These are phyloP conservation scores for Tylopilus balloui DNA, from an alignment of 768 basidiomycete genomes.

Conservation along the genomic window DNA sequence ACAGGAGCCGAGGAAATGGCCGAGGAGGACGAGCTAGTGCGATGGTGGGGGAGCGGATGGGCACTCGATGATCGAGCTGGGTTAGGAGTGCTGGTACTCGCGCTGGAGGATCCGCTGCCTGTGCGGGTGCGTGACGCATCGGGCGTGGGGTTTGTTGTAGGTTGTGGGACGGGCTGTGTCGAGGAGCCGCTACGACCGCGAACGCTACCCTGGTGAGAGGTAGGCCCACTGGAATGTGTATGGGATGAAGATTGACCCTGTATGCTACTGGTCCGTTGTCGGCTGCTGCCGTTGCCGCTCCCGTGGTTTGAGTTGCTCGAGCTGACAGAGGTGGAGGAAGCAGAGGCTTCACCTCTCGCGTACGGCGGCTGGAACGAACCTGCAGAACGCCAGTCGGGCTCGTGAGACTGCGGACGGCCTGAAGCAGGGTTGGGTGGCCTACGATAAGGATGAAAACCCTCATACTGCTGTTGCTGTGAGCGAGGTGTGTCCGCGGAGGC, in stretches of 20 bases:
- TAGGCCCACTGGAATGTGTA: slow-evolving; percentile 30
- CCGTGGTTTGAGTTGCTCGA: slow-evolving; percentile 44
- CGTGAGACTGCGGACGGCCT: slow-evolving; percentile 26
- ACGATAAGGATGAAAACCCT: slow-evolving; percentile 80
- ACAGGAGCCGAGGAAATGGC: slow-evolving; percentile 16
- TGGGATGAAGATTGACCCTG: slow-evolving; percentile 63
- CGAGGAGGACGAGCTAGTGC: slow-evolving; percentile 30
- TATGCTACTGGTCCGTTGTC: slow-evolving; percentile 67
- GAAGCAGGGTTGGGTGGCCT: slow-evolving; percentile 44
- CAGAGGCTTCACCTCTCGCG: slow-evolving; percentile 73
- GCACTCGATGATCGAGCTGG: slow-evolving; percentile 15
- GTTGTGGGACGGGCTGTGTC: slow-evolving; percentile 25
- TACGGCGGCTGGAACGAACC: slow-evolving; percentile 70
- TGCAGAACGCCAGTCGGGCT: slow-evolving; percentile 46
- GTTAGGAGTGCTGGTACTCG: slow-evolving; percentile 10
- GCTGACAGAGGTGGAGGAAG: slow-evolving; percentile 73
- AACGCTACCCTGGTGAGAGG: slow-evolving; percentile 30
- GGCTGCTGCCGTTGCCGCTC: slow-evolving; percentile 26
- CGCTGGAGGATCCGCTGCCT: slow-evolving; percentile 28
- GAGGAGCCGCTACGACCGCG: slow-evolving; percentile 38
- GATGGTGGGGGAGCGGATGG: slow-evolving; percentile 31
- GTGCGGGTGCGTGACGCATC: slow-evolving; percentile 30
- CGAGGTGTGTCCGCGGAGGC: slow-evolving; percentile 28
- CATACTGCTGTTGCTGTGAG: slow-evolving; percentile 30
- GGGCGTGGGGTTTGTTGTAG: slow-evolving; percentile 17